Evolutionary conservation across 2,329 filamentous ascomycete genomes (phyloP), one percentile per base, ranked within the genome.

Genomic region (Sphaceloma murrayae): DNA sequence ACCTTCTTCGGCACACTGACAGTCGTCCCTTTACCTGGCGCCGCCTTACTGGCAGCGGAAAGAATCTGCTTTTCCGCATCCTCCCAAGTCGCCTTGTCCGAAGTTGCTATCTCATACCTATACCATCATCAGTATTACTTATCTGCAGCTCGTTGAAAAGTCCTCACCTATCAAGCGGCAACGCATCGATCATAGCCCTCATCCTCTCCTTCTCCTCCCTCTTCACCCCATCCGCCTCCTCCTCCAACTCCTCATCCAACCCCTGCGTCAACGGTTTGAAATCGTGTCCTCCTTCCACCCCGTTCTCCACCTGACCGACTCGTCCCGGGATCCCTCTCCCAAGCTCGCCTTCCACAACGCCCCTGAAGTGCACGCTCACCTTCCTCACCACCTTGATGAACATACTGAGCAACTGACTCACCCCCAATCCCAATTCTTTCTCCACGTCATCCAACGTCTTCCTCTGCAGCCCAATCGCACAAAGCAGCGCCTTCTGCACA

Each of bases 301-400:
- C 82, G 46, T 82, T 78, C 30, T 85, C 80, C 26, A 46, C 45
- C 48, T 76, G 76, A 5, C 77, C 67, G 13, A 51, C 46, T 4
- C 43, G 46, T 18, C 48, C 69, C 2, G 67, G 68, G 57, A 72
- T 60, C 0, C 55, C 59, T 46, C 65, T 56, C 30, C 61, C 62
- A 11, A 69, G 80, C 0, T 85, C 86, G 3, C 77, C 78, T 31
- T 86, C 77, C 2, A 95, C 73, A 1, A 96, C 65, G 3, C 72
- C 68, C 22, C 79, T 76, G 64, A 98, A 91, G 58, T 88, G 77
- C 2, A 75, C 72, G 2, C 83, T 83, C 29, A 94, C 74, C 67
- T 96, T 96, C 52, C 87, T 78, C 48, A 95, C 74, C 49, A 94
- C 82, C 70, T 98, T 98, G 62, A 94, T 85, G 63, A 98, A 96